Conservation (phyloP, 2,329 filamentous ascomycete genomes). For the Aspergillus sp. region DNA sequence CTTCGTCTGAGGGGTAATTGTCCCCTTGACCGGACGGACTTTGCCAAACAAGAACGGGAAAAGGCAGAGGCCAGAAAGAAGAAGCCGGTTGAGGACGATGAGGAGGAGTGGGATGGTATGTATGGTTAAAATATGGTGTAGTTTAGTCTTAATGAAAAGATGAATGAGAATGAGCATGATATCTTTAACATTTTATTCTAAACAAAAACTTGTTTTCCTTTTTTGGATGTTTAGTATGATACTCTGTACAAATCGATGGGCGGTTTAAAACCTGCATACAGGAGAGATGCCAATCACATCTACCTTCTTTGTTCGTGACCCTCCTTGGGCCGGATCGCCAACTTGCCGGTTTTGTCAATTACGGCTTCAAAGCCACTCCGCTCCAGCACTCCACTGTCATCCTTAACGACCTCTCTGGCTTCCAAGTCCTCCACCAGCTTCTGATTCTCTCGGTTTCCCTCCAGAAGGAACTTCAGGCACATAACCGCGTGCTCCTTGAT, state of each 20-base stretch:
- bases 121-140: constrained; percentile 27
- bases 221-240: no score
- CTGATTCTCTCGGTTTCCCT: constrained; percentile 49
- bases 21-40: constrained; percentile 56
- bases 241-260: no score
- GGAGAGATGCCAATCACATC: no score
- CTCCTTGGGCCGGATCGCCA: constrained; percentile 33
- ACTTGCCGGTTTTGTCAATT: constrained; percentile 38
- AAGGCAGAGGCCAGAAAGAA: constrained; percentile 48
- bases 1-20: constrained; percentile 60
- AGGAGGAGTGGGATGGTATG: constrained; percentile 46
- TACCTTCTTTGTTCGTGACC: not conserved
- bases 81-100: constrained; percentile 35
- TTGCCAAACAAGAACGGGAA: constrained; percentile 52
- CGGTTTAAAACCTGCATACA: not conserved
- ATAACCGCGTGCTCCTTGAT: constrained; percentile 88
- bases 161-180: no score
- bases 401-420: constrained; percentile 38
- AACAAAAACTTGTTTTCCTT: no score
- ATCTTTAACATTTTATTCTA: no score
- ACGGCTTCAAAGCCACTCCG: constrained; percentile 39
- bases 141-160: no score
- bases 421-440: constrained; percentile 49
- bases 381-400: constrained; percentile 36
- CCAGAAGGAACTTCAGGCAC: constrained; percentile 69